Evolutionary conservation across 768 basidiomycete genomes (phyloP).

Genomic region (Arthromyces matolae): DNA sequence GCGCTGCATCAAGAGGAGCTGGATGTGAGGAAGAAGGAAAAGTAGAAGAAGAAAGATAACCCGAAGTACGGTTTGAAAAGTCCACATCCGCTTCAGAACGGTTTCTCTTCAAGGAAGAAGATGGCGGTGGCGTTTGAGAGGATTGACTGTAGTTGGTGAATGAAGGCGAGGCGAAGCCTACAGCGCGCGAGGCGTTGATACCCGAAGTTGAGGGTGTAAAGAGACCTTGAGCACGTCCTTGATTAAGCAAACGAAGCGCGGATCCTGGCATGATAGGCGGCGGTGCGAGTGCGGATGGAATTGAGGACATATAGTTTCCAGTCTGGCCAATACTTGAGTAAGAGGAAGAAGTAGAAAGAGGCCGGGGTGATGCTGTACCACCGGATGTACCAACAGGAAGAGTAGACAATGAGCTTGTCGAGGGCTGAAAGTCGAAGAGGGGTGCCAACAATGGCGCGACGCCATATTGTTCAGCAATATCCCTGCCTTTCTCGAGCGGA

Average conservation of each 20-base stretch:
- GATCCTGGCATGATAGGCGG: slow-evolving; percentile 86
- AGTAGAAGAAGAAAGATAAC: slow-evolving; percentile 17
- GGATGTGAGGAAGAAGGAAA: slow-evolving; percentile 22
- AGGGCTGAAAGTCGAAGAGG: slow-evolving; percentile 90
- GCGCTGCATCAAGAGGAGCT: slow-evolving; percentile 22
- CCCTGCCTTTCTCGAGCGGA: slow-evolving; percentile 89
- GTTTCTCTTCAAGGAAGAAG: slow-evolving; percentile 51
- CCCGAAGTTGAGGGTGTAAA: slow-evolving; percentile 82
- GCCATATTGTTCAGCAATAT: slow-evolving; percentile 89
- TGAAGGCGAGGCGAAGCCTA: slow-evolving; percentile 53
- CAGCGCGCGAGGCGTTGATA: slow-evolving; percentile 35
- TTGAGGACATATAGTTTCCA: slow-evolving; percentile 39
- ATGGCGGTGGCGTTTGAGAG: slow-evolving; percentile 50
- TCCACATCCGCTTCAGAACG: slow-evolving; percentile 68
- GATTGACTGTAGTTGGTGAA: slow-evolving; percentile 45
- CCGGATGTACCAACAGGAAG: slow-evolving; percentile 53
- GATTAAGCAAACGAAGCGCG: slow-evolving; percentile 76
- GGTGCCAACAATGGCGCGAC: slow-evolving; percentile 85
- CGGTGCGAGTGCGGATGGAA: slow-evolving; percentile 64
- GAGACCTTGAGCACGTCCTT: slow-evolving; percentile 81
- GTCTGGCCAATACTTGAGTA: slow-evolving; percentile 52
- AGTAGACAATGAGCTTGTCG: slow-evolving; percentile 63
- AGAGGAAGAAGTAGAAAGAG: slow-evolving; percentile 65
- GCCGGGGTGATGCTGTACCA: slow-evolving; percentile 53
- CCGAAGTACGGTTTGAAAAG: slow-evolving; percentile 19